A percentile compares a stretch with the other conserved stretches of the same genome.
phyloP scores from a whole-genome alignment of 2,329 filamentous ascomycete species.

The Coleophoma crateriformis region DNA sequence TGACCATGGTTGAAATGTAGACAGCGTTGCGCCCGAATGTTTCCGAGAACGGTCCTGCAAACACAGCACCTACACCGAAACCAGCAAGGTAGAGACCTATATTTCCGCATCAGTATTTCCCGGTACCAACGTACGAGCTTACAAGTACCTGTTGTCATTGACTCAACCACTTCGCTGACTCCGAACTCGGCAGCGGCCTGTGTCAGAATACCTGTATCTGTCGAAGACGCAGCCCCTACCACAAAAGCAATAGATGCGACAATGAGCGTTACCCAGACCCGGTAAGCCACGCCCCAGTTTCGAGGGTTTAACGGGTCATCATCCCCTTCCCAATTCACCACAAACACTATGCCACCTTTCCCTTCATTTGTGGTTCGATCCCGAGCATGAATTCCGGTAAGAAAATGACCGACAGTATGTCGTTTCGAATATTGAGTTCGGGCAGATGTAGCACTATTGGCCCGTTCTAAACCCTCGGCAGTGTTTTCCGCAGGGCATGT shows the following conservation, averaged over 20 bases:
- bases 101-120: neutral
- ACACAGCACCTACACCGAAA: conserved; percentile 26
- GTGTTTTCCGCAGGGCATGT: neutral
- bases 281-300: conserved; percentile 25
- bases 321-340: conserved; percentile 31
- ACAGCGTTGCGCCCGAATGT: conserved; percentile 32
- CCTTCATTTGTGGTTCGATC: conserved; percentile 5
- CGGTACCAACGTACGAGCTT: neutral
- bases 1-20: conserved; percentile 30
- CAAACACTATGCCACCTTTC: conserved; percentile 22
- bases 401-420: conserved; percentile 2
- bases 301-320: conserved; percentile 32
- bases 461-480: neutral
- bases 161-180: conserved; percentile 43
- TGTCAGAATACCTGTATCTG: conserved; percentile 41
- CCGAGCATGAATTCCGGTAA: conserved; percentile 5
- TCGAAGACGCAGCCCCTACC: conserved; percentile 43
- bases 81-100: conserved; percentile 26
- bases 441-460: neutral
- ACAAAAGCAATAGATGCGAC: conserved; percentile 40
- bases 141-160: conserved; percentile 32
- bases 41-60: conserved; percentile 32
- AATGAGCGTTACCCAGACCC: conserved; percentile 32
- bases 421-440: conserved; percentile 3
- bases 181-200: conserved; percentile 37